Conservation (phyloP, 495 filamentous ascomycete genomes). For the Cairneyella variabilis region DNA sequence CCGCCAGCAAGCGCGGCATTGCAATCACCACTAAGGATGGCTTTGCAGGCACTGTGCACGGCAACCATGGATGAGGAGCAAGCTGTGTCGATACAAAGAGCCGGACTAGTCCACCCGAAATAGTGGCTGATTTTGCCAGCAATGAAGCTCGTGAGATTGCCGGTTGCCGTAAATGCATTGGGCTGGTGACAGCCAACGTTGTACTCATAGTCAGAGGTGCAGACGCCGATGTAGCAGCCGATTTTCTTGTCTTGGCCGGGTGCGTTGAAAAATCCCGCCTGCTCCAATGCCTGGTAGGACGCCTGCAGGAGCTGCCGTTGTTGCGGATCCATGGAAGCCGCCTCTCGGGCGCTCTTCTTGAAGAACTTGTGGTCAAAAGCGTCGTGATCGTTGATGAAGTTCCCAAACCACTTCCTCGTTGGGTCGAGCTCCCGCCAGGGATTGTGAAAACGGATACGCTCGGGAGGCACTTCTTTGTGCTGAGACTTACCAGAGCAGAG, state of each 20-base stretch:
- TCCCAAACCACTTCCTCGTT: slow-evolving; percentile 40
- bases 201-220: background rate
- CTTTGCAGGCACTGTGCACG: slow-evolving; percentile 72
- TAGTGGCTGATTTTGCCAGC: slow-evolving; percentile 58
- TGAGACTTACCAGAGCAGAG: slow-evolving; percentile 39
- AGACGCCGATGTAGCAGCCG: background rate
- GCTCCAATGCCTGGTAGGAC: slow-evolving; percentile 54
- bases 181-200: slow-evolving; percentile 27
- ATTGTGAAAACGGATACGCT: slow-evolving; percentile 36
- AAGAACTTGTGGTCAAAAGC: slow-evolving; percentile 51
- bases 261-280: slow-evolving; percentile 40
- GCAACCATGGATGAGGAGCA: slow-evolving; percentile 71
- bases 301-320: slow-evolving; percentile 52
- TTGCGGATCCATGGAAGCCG: slow-evolving; percentile 55
- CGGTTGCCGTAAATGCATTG: slow-evolving; percentile 28
- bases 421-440: slow-evolving; percentile 30
- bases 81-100: slow-evolving; percentile 79
- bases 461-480: slow-evolving; percentile 34
- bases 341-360: slow-evolving; percentile 39
- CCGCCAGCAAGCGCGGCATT: slow-evolving; percentile 29
- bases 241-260: slow-evolving; percentile 14
- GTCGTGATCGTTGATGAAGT: slow-evolving; percentile 42
- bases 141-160: slow-evolving; percentile 47
- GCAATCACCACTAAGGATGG: slow-evolving; percentile 56
- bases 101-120: slow-evolving; percentile 49